Conservation (phyloP, 352 stramenopile genomes). For the Phytopythium ostracodes region DNA sequence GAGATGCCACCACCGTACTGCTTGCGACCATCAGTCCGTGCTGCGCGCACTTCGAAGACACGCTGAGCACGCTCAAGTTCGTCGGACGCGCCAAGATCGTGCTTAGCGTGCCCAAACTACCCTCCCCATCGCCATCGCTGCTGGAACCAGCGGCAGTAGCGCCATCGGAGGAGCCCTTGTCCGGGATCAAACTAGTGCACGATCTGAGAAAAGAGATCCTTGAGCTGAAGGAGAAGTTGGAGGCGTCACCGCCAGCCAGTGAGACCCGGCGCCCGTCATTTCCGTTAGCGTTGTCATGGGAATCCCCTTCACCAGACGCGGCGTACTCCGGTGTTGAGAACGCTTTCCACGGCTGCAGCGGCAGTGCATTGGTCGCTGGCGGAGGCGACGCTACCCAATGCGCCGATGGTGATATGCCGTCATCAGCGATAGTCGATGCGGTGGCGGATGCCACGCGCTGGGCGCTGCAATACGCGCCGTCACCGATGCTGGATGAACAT, state of each 20-base stretch:
- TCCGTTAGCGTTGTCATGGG: neutral
- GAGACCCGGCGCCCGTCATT: neutral
- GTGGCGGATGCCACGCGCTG: slow-evolving; percentile 4
- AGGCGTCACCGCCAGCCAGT: slow-evolving; percentile 2
- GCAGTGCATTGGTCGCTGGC: neutral
- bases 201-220: slow-evolving; percentile 31
- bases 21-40: slow-evolving; percentile 86
- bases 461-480: neutral
- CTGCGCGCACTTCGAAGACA: slow-evolving; percentile 84
- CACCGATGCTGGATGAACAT: neutral
- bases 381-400: neutral
- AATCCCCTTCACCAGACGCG: neutral
- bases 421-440: neutral
- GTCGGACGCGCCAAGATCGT: slow-evolving; percentile 66
- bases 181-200: slow-evolving; percentile 25
- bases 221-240: slow-evolving; percentile 39
- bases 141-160: too few species aligned
- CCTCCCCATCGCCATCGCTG: neutral
- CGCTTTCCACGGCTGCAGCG: neutral
- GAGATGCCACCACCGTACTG: slow-evolving; percentile 82
- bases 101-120: slow-evolving; percentile 19
- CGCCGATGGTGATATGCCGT: neutral
- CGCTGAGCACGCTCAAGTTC: slow-evolving; percentile 80
- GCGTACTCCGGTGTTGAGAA: neutral
- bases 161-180: slow-evolving; percentile 14